Base-by-base conservation (phyloP, 768 basidiomycete genomes). In the Pilatotrama ljubarskyi region DNA sequence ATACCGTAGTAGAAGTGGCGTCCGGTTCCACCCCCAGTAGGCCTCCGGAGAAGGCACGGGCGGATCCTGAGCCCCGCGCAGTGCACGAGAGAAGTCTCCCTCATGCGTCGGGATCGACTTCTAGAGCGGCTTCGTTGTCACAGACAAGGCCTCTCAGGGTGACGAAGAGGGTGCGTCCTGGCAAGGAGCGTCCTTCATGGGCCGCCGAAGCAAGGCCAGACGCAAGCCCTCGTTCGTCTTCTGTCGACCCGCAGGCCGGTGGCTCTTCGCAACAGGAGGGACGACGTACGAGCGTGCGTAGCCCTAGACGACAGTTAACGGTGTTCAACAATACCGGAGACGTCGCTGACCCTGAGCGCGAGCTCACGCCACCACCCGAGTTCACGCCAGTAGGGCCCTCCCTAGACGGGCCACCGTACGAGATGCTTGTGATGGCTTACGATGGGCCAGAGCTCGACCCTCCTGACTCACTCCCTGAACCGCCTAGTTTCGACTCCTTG, bases 401-500 rank as follows among this genome's bases (percentile, higher is more conserved):
- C 24, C 64, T 73, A 0, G 76, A 80, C 59, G 80, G 78, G 0
- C 74, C 73, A 0, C 68, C 74, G 11, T 77, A 76, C 51, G 70
- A 72, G 24, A 69, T 68, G 26, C 64, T 72, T 55, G 67, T 70
- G 0, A 25, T 68, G 46, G 61, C 62, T 0, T 72, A 70, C 50
- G 47, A 53, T 6, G 61, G 55, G 10, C 55, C 55, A 2, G 55
- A 38, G 44, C 35, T 63, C 60, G 13, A 52, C 25, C 49, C 54
- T 58, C 70, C 75, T 0, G 52, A 51, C 22, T 48, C 68, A 0
- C 24, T 64, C 10, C 43, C 54, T 3, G 54, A 40, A 5, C 50
- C 44, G 2, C 42, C 49, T 20, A 37, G 48, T 1, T 56, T 61
- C 15, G 56, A 69, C 20, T 64, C 71, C 18, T 55, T 65, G n/a